These are phyloP conservation scores for Syzygium jambos DNA, from an alignment of 345 rosid species.

Conservation along the genomic window DNA sequence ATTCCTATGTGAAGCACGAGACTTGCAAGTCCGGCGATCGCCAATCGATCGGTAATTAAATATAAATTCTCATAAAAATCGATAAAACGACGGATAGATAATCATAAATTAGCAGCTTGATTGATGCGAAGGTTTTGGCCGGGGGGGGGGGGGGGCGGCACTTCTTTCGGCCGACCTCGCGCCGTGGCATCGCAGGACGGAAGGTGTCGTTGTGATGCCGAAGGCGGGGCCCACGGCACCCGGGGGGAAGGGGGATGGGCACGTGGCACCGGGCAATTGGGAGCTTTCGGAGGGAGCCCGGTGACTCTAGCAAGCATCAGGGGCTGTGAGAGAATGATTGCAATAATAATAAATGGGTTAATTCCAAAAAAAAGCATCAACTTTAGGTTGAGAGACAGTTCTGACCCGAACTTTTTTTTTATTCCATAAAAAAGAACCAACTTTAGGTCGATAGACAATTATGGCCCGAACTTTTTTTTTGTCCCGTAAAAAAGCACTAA, in stretches of 20 bases:
- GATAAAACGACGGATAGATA: not conserved
- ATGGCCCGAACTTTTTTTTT: too few species aligned
- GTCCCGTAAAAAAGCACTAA: too few species aligned
- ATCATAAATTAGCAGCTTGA: not conserved
- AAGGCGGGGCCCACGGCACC: too few species aligned
- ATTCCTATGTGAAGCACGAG: not conserved
- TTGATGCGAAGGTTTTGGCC: not conserved
- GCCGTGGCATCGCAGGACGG: not conserved
- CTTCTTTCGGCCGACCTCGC: not conserved
- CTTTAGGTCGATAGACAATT: too few species aligned
- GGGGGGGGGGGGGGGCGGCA: not conserved
- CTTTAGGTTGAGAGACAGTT: too few species aligned
- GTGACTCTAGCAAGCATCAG: not conserved
- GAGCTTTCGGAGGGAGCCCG: not conserved
- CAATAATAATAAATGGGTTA: not conserved
- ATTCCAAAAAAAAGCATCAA: too few species aligned
- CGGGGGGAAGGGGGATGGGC: not conserved
- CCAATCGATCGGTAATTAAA: not conserved
- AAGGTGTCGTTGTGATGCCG: too few species aligned
- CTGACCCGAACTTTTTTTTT: too few species aligned
- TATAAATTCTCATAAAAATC: not conserved
- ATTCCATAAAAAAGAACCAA: too few species aligned
- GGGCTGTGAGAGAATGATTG: not conserved
- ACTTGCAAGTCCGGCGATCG: not conserved
- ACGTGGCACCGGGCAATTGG: not conserved